Base-by-base conservation (phyloP, 176 grass and related monocot genomes). In the Rhynchospora pubera region DNA sequence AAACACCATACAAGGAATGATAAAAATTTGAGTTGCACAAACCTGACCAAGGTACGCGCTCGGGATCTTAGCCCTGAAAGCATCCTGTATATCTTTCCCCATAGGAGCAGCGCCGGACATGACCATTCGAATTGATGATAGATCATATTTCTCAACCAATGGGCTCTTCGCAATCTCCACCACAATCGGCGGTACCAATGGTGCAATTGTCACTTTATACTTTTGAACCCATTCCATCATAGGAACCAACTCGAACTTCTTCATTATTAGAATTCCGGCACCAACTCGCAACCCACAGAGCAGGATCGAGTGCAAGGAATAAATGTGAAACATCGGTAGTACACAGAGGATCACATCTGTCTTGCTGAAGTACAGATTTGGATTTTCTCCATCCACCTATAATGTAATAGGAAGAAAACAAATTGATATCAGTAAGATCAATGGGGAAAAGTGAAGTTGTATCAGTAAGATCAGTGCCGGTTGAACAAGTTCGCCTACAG, bases 251-350 rank as follows among this genome's bases (percentile, higher is more conserved):
- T 94, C 90, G 73, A 97, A 97, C 77, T 46, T 86, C 78, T 89
- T 91, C 92, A 97, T 92, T 48, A 97, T 89, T 45, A 93, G 77
- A 59, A 97, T 88, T 6, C 88, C 70, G 0, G 92, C 88, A 0
- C 94, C 94, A 9, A 86, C 85, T 1, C 94, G 89, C 71, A 97
- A 53, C 3, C 86, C 88, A 72, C 92, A 97, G 0, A 97, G 87
- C 24, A 97, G 83, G 73, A 97, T 92, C 3, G 94, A 97, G 85
- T 92, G 87, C 65, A 97, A 80, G 12, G 92, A 92, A 90, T 94
- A 97, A 83, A 97, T 97, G 88, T 94, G 94, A 85, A 97, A 97
- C 42, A 97, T 89, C 0, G 94, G 94, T 1, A 97, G 92, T 34
- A 97, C 88, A 85, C 94, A 97, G 18, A 97, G 92, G 62, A 87